Conservation (phyloP, 2,329 filamentous ascomycete genomes). For the Madurella mycetomatis region DNA sequence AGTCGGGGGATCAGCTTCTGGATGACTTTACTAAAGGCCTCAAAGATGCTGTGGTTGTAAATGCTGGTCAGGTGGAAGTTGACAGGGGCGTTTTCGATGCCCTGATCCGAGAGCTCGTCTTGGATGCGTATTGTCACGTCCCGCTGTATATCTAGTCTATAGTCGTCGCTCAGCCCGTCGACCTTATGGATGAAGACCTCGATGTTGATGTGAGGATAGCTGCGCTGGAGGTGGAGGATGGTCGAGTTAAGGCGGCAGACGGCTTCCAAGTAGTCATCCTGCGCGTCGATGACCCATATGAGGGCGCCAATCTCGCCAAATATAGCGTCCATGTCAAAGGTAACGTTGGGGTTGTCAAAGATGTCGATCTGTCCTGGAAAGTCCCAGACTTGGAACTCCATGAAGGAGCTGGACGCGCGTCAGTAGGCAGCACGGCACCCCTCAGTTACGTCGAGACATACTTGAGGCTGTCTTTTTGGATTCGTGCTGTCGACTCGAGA, state of each 20-base stretch:
- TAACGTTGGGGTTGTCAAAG: slow-evolving; percentile 81
- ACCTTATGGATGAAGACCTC: slow-evolving; percentile 99
- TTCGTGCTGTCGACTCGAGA: slow-evolving; percentile 87
- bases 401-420: slow-evolving; percentile 69
- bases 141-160: slow-evolving; percentile 90
- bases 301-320: slow-evolving; percentile 92
- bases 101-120: slow-evolving; percentile 89
- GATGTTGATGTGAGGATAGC: slow-evolving; percentile 90
- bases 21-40: slow-evolving; percentile 97
- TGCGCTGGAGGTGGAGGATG: slow-evolving; percentile 81
- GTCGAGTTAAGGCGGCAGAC: slow-evolving; percentile 82
- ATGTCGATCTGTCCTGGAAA: slow-evolving; percentile 89
- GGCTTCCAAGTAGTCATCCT: slow-evolving; percentile 94
- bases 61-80: slow-evolving; percentile 96
- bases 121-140: slow-evolving; percentile 96
- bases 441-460: slow-evolving; percentile 43
- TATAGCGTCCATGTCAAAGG: slow-evolving; percentile 87
- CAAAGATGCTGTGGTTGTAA: slow-evolving; percentile 95
- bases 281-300: slow-evolving; percentile 98
- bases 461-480: slow-evolving; percentile 95
- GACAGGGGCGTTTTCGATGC: slow-evolving; percentile 88
- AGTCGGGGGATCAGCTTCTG: slow-evolving; percentile 95
- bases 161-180: slow-evolving; percentile 94
- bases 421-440: slow-evolving; percentile 11
- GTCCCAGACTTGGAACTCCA: slow-evolving; percentile 99